Evolutionary conservation across 2,329 filamentous ascomycete genomes (phyloP), one percentile per base, ranked within the genome.

Genomic region (Talaromyces sp.): DNA sequence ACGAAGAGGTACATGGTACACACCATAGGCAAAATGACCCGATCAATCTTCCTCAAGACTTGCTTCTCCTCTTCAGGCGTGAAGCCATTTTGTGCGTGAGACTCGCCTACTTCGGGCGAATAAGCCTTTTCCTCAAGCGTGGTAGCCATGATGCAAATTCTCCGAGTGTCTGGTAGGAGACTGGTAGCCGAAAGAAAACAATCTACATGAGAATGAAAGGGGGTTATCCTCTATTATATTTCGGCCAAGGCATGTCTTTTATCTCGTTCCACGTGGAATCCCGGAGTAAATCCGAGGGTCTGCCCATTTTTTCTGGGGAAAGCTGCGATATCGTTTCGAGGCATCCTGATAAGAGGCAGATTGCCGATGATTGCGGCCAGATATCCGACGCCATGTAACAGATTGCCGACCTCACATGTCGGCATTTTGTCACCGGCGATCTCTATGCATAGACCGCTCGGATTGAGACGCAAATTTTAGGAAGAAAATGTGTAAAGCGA

Each of bases 1-100:
- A 37, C 9, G 35, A 37, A 37, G 9, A 24, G 48, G 9, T 31
- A 31, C 27, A 31, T 31, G 50, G 33, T 27, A 50, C 63, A 16
- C 61, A 72, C 70, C 66, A 72, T 57, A 0, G 72, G 72, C 59
- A 73, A 57, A 50, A 73, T 63, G 5, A 68, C 62, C 13, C 58
- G 61, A 54, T 73, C 72, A 43, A 73, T 70, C 52, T 70, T 72
- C 13, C 67, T 63, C 24, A 63, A 56, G 11, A 73, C 65, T 22
- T 65, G 64, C 41, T 63, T 67, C 37, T 72, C 68, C 54, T 69
- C 65, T 41, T 70, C 70, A 35, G 56, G 60, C 13, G 54, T 37
- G 22, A 58, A 58, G 13, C 54, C 54, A 58, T 58, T 39, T 7
- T 43, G 54, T 41, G 19, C 3, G 22, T 9, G 37, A 16, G 54